Percentiles rank a stretch among this genome's conserved stretches.
Conservation (phyloP, 2,329 filamentous ascomycete species). For the Aspergillus tanneri region DNA sequence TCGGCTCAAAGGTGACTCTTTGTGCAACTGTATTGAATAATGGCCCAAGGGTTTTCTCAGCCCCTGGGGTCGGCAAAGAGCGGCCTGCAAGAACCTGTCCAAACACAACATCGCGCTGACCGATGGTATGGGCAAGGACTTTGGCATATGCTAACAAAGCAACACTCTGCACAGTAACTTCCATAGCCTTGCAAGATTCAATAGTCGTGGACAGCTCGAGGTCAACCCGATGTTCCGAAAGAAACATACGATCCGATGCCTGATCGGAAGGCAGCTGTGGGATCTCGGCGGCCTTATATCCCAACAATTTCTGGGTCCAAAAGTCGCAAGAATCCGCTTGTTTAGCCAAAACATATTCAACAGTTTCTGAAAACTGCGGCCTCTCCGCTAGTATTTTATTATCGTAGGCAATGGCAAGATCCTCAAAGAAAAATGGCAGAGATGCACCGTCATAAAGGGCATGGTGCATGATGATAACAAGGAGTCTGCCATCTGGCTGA, state of each 20-base stretch:
- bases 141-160: constrained; percentile 33
- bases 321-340: constrained; percentile 45
- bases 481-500: constrained; percentile 33
- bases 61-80: constrained; percentile 47
- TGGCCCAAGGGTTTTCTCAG: constrained; percentile 51
- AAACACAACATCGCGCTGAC: constrained; percentile 38
- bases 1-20: constrained; percentile 34
- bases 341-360: constrained; percentile 52
- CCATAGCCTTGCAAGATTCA: constrained; percentile 26
- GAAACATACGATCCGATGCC: constrained; percentile 17
- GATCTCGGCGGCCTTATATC: constrained; percentile 23
- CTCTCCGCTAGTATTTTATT: constrained; percentile 22
- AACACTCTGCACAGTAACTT: constrained; percentile 32
- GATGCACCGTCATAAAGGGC: constrained; percentile 86
- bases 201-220: constrained; percentile 19
- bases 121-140: constrained; percentile 28
- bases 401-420: constrained; percentile 64
- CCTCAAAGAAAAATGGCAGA: constrained; percentile 67
- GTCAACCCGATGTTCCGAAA: constrained; percentile 19
- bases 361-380: constrained; percentile 45
- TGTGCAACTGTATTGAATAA: constrained; percentile 58
- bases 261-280: constrained; percentile 15
- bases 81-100: constrained; percentile 56
- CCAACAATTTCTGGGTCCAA: constrained; percentile 24
- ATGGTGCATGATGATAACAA: constrained; percentile 70